Evolutionary conservation across 2,329 filamentous ascomycete species (phyloP).

Genomic region (Pyricularia pennisetigena): DNA sequence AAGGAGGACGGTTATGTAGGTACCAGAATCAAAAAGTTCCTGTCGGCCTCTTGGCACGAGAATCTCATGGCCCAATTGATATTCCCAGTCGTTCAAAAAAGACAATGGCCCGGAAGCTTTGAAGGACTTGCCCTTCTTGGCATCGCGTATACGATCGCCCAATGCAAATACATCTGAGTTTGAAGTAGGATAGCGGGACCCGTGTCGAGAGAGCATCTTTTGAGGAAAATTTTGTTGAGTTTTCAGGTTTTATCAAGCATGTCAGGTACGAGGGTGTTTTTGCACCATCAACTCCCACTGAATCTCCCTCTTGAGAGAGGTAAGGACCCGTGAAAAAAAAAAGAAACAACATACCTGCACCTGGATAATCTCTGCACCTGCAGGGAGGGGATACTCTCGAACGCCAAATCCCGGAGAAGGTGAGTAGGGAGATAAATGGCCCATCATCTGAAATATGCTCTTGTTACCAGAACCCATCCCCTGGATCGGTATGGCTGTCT

Average conservation of each 20-base stretch:
- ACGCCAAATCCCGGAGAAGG: constrained; percentile 67
- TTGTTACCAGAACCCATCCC: constrained; percentile 45
- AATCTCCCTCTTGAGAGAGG: background rate
- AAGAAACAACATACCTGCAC: constrained; percentile 32
- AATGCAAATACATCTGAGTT: constrained; percentile 44
- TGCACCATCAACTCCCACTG: background rate
- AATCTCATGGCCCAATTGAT: constrained; percentile 60
- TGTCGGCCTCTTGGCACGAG: constrained; percentile 63
- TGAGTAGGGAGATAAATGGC: constrained; percentile 59
- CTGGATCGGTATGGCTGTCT: constrained; percentile 58
- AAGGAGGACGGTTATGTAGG: constrained; percentile 1
- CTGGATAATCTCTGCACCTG: constrained; percentile 58
- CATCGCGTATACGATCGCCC: constrained; percentile 46
- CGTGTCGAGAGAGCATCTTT: constrained; percentile 64
- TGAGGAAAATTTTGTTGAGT: background rate
- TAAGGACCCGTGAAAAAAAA: background rate
- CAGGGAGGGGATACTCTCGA: constrained; percentile 58
- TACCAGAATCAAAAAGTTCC: constrained; percentile 58
- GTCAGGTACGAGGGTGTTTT: too few species aligned
- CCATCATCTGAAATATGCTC: constrained; percentile 64
- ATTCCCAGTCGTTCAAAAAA: constrained; percentile 62
- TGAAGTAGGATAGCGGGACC: constrained; percentile 61
- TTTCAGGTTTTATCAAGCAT: background rate
- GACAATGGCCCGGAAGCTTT: constrained; percentile 47
- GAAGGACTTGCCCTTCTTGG: constrained; percentile 32